Evolutionary conservation across 75 land plant species (phyloP), one percentile per base, ranked within the genome.

Genomic region (Larix kaempferi): DNA sequence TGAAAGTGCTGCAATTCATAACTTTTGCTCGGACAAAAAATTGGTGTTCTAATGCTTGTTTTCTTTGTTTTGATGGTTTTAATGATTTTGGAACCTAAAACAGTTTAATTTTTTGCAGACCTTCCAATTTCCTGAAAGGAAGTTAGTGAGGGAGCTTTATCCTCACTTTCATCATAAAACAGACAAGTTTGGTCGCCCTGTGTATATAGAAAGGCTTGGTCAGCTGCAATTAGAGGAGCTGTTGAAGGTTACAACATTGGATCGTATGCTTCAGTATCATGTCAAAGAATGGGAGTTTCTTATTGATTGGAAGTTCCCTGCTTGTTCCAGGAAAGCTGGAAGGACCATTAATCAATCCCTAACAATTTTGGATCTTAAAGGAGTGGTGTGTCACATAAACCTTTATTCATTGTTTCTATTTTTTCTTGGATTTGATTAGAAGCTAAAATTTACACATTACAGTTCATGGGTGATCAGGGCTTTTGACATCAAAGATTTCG

Each of bases 81-180:
- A 6, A 67, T 23, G 3, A 16, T 35, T 71, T 21, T 72, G 11
- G 78, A 69, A 39, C 39, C 27, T 66, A 72, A 33, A 22, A 41
- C 10, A 7, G 6, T 76, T 69, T 74, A 49, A 59, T 52, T 57
- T 81, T 14, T 79, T 69, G 44, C 82, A 86, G 88, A 84, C 86
- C 27, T 86, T 84, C 77, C 76, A 76, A 6, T 80, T 86, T 72
- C 86, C 86, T 29, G 87, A 84, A 78, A 84, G 80, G 83, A 77
- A 77, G 54, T 22, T 59, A 52, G 59, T 67, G 35, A 84, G 73
- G 79, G 86, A 84, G 64, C 35, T 86, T 39, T 86, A 80, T 54
- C 87, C 88, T 25, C 86, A 84, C 61, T 86, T 86, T 54, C 86
- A 84, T 59, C 82, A 86, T 74, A 80, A 86, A 56, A 84, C 79